Base-by-base conservation (phyloP, 2,329 filamentous ascomycete genomes). In the Calonectria pseudoreteaudii region DNA sequence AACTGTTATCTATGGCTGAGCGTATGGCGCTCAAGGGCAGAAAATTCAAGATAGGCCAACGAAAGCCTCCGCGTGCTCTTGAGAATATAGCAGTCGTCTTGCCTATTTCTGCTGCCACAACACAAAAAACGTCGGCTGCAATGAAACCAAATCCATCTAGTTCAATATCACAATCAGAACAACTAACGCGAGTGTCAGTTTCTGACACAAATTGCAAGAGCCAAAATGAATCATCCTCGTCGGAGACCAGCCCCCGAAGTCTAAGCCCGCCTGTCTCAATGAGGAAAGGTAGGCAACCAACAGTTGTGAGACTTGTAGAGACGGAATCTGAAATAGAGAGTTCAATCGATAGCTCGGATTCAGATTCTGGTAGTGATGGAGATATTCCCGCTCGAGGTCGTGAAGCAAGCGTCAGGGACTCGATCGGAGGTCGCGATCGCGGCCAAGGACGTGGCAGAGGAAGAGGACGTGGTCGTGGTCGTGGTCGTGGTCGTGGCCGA, bases 1-100 rank as follows among this genome's bases (percentile, higher is more conserved):
- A 84, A 14, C 86, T 88, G 62, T 84, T 91, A 84, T 91, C 90
- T 8, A 88, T 92, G 87, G 86, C 87, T 47, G 90, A 91, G 77
- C 86, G 89, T n/a, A 88, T 91, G 86, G 88, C 87, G 41, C 83
- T 90, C 2, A 86, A 83, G 66, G 90, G 90, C 14, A 91, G 87
- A 80, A 88, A 86, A 67, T 86, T 91, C 75, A 90, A 87, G 81
- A 91, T 91, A 56, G 83, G 84, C 28, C 82, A 82, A 70, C 83
- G 84, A 18, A 86, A 81, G 72, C 68, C 76, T 9, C 74, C 52
- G 18, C 62, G 38, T 16, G 47, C 38, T 10, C 64, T 71, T n/a
- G 56, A 66, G 10, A 69, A 53, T 49, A 69, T 69, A 47, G 66
- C 66, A 38, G 62, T 69, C 10, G 64, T 72, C 16, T 50, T 72